Base-by-base conservation (phyloP, 352 stramenopile species). In the Pythium coloratum region DNA sequence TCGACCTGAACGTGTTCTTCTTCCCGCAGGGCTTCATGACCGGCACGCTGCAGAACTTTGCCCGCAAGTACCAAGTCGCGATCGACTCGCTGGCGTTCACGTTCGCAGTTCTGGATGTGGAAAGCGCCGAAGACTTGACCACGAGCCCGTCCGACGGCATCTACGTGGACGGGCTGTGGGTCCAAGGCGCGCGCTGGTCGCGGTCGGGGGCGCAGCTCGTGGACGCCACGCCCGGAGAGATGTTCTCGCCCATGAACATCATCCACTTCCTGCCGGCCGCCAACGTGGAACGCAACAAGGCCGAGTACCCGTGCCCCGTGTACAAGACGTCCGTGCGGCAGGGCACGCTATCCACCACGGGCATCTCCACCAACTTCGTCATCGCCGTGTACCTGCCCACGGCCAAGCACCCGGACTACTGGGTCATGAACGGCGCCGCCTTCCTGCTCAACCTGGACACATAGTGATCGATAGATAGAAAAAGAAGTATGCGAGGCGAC, bases 11-110 rank as follows among this genome's bases (percentile, higher is more conserved):
- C 50, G 91, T 95, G 3, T 98, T 98, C 73, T 98, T 98, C 78
- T 98, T 98, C 66, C 95, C 94, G 1, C 95, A 98, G 70, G 82
- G 95, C 18, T 98, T 98, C 76, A 98, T 98, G 93, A 98, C 95
- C 6, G 95, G 91, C 40, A 97, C 90, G 18, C 71, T 98, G 34
- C 95, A 98, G 67, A 98, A 96, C 55, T 98, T 96, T 78, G 93
- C 95, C 6, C 80, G 95, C 46, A 98, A 98, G 71, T 98, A 98
- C 76, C 84, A 95, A 60, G 89, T 97, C 20, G 91, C 95, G 8
- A 98, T 98, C 70, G 95, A 98, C 73, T 97, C 90, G 16, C 76
- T 98, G 12, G 82, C 77, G 20, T 98, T 98, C 76, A 94, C 90
- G 16, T 98, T 97, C 71, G 59, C 80, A 3, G 88, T 98, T 0